These are phyloP conservation scores for Apiotrichum veenhuisii DNA, from an alignment of 1,284 basidiomycete species.

Conservation along the genomic window DNA sequence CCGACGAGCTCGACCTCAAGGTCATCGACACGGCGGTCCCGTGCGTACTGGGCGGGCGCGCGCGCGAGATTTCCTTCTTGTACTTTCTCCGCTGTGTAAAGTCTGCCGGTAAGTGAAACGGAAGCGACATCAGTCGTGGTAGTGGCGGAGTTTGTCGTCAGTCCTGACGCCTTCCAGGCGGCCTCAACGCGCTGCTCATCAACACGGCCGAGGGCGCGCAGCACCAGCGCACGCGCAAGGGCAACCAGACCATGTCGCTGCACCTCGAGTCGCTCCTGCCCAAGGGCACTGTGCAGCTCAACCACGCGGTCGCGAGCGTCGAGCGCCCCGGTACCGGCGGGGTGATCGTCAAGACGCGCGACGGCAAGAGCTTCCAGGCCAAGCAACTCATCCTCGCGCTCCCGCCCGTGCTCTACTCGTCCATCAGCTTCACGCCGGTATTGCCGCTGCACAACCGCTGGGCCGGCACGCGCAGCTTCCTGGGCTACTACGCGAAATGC, in stretches of 20 bases:
- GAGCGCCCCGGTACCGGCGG: neutral
- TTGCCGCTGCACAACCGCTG: slow-evolving; percentile 4
- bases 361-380: neutral
- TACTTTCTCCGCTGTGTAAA: slow-evolving; percentile 3
- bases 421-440: slow-evolving; percentile 6
- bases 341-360: neutral
- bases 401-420: neutral
- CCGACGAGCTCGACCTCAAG: neutral
- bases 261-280: slow-evolving; percentile 11
- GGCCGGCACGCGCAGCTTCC: slow-evolving; percentile 6
- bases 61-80: slow-evolving; percentile 9
- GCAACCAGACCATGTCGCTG: slow-evolving; percentile 11
- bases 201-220: slow-evolving; percentile 9
- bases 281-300: slow-evolving; percentile 7
- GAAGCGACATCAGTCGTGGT: no score
- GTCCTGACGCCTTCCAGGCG: neutral
- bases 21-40: neutral
- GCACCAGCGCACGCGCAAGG: slow-evolving; percentile 17
- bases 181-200: neutral
- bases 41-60: neutral
- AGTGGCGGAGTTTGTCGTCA: no score
- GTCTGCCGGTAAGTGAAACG: neutral
- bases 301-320: slow-evolving; percentile 1
- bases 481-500: slow-evolving; percentile 12
- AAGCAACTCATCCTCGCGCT: slow-evolving; percentile 1